phyloP scores from a whole-genome alignment of 1,139 yeast species.

The Candida mesenterica region DNA sequence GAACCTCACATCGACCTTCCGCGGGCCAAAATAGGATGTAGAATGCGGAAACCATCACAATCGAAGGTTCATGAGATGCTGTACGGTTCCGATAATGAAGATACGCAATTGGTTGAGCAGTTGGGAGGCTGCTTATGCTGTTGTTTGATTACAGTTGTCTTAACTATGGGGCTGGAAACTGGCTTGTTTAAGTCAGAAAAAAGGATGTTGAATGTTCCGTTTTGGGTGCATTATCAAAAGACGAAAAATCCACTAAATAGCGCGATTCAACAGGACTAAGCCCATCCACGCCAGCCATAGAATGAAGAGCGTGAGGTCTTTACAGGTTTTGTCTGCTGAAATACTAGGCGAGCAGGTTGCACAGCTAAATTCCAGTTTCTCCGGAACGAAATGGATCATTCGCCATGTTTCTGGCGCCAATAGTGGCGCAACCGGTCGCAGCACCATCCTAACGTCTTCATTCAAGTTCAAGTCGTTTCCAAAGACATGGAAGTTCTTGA shows the following conservation, averaged over 20 bases:
- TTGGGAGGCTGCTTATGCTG: no score
- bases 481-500: conserved; percentile 64
- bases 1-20: conserved; percentile 31
- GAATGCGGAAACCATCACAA: conserved; percentile 37
- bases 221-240: no score
- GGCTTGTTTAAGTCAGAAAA: not conserved
- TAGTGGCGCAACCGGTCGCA: not conserved
- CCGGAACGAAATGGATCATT: conserved; percentile 8
- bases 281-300: no score
- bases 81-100: not conserved
- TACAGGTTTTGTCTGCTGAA: conserved; percentile 9
- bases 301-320: not conserved
- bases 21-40: conserved; percentile 39
- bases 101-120: no score
- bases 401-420: no score
- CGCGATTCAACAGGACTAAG: no score
- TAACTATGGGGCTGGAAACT: not conserved
- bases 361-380: conserved; percentile 11
- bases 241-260: no score
- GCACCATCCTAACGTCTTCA: not conserved
- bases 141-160: not conserved
- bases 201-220: not conserved
- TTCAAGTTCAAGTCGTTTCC: conserved; percentile 52
- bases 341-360: conserved; percentile 13
- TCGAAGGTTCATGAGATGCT: not conserved